Evolutionary conservation across 176 grass and related monocot genomes (phyloP), one percentile per base, ranked within the genome.

Genomic region (Cenchrus fungigraminus): DNA sequence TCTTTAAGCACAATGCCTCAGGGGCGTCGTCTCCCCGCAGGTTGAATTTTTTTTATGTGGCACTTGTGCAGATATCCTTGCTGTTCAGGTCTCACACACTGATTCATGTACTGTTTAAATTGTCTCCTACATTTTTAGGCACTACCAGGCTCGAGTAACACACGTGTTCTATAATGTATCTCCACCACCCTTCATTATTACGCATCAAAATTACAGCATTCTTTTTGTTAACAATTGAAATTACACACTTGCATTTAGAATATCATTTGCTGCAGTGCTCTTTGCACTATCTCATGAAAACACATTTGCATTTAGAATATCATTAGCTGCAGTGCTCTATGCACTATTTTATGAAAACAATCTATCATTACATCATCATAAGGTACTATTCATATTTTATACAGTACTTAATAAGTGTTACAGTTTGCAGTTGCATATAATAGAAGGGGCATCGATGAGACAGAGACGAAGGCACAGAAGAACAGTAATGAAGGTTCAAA

Each of bases 381-480:
- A 49, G 17, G 32, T 73, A 55, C 11, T 66, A 67, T 57, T 40
- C 51, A 52, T 57, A 73, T 80, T 73, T 72, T 40, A 32, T 32
- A 32, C 31, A 32, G 47, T 84, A 79, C 20, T 29, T 7, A 86
- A 45, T 52, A 67, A 86, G 54, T 78, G 59, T 63, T 90, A 62
- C 87, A 98, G 91, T 98, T 98, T 60, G 97, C 97, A 82, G 97
- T 96, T 79, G 93, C 90, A 17, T 96, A 94, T 86, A 96, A 92
- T 82, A 90, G 93, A 89, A 95, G 97, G 90, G 97, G 97, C 65
- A 83, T 89, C 46, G 90, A 92, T 42, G 93, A 94, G 66, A 91
- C 37, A n/a, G 93, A 90, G 63, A 86, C 74, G 80, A 97, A 95
- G 71, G 43, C 68, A 12, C 79, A 88, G 66, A 96, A 94, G 77